Evolutionary conservation across 2,329 filamentous ascomycete species (phyloP), one percentile per base, ranked within the genome.

Genomic region (Clarireedia homoeocarpa): DNA sequence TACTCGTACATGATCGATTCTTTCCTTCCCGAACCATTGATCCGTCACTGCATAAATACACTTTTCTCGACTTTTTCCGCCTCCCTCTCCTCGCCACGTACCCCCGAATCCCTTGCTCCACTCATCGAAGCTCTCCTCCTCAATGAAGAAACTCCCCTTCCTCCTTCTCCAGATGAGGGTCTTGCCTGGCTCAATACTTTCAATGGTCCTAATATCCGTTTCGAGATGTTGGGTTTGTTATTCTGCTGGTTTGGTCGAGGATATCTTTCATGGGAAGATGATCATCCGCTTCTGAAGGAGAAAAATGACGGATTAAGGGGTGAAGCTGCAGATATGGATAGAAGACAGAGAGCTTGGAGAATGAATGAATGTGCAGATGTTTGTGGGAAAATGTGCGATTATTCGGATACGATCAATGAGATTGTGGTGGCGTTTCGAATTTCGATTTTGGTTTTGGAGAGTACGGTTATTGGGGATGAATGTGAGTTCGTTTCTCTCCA

Each of bases 351-450:
- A 6, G 58, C 62, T 27, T 66, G 62, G 65, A 63, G 66, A 50
- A 68, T 68, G 67, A 65, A 63, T 45, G 65, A 67, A 36, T 67
- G 65, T 56, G 65, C 65, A 3, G 61, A 65, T 48, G 55, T 64
- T 27, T 67, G 64, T 47, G 57, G 30, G 24, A 49, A 54, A 40
- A 54, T 54, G 52, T 48, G 44, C 45, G 45, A 49, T 34, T 48
- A 10, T 15, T 48, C 39, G 5, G 50, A 52, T 46, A 36, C 39
- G 6, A 39, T 61, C 1, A 62, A 64, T 58, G 58, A 61, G 40
- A 42, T 65, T 40, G 61, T 63, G 5, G 62, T 56, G 12, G 52
- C 51, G 30, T 48, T 57, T 38, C 48, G 23, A 12, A 20, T 38
- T 9, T 14, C 27, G 15, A 50, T 51, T 14, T 36, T 36, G 15